phyloP scores from a whole-genome alignment of 1,284 basidiomycete genomes.

The Trametes hirsuta region DNA sequence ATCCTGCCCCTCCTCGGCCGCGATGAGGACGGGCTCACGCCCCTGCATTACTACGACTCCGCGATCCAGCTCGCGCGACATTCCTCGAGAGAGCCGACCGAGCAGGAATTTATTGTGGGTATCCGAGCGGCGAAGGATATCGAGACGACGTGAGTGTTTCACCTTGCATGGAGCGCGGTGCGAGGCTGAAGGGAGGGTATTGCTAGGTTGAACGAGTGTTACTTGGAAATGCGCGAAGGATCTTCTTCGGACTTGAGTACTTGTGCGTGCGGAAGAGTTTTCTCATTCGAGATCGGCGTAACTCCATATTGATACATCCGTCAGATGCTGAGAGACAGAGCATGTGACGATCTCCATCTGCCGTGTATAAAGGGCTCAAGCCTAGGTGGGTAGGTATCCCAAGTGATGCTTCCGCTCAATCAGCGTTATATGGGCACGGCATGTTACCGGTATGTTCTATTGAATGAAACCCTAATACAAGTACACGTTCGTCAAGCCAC shows the following conservation, averaged over 20 bases:
- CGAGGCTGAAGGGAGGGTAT: neutral
- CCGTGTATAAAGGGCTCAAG: neutral
- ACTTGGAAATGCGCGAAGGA: conserved; percentile 61
- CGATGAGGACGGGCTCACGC: conserved; percentile 63
- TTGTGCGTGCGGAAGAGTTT: conserved; percentile 6
- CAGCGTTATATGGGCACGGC: no score
- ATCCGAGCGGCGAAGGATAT: conserved; percentile 69
- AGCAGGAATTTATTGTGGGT: conserved; percentile 70
- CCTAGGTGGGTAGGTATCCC: no score
- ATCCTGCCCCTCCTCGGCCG: conserved; percentile 66
- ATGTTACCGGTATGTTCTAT: no score
- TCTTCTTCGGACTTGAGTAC: conserved; percentile 36
- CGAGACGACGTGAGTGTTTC: conserved; percentile 48
- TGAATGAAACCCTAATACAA: no score
- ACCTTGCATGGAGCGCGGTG: neutral
- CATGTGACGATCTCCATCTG: neutral
- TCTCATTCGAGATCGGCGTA: neutral
- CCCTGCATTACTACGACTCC: conserved; percentile 75
- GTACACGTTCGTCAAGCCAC: neutral
- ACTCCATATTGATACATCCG: neutral
- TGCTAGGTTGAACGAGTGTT: conserved; percentile 60
- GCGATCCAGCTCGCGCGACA: conserved; percentile 78
- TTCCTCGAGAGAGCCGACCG: conserved; percentile 63
- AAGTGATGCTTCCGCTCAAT: no score
- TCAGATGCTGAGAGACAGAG: conserved; percentile 13